Percentiles rank a stretch among this genome's conserved stretches.
Evolutionary conservation across 805 yeast species (phyloP).

Genomic region (Ogataea salicorniae): DNA sequence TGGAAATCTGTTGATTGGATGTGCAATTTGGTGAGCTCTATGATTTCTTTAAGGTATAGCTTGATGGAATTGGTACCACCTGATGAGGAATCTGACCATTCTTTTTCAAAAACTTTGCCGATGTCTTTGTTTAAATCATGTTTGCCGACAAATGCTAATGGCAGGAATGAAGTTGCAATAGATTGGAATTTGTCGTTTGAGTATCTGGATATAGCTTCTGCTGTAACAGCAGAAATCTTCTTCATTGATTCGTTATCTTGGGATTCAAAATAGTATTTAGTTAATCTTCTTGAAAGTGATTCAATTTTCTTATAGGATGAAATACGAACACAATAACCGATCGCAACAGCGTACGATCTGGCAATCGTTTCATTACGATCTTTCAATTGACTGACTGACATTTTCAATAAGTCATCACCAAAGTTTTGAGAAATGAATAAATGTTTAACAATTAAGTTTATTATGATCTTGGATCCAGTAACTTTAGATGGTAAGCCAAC

Average conservation of each 20-base stretch:
- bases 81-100: constrained; percentile 75
- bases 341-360: constrained; percentile 70
- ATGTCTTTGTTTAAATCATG: constrained; percentile 53
- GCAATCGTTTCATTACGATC: constrained; percentile 73
- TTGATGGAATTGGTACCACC: constrained; percentile 69
- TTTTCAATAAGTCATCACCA: constrained; percentile 58
- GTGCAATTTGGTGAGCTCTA: constrained; percentile 42
- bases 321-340: constrained; percentile 71
- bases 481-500: constrained; percentile 92
- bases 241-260: constrained; percentile 37
- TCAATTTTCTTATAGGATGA: constrained; percentile 48
- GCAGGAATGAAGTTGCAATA: constrained; percentile 62
- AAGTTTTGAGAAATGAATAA: constrained; percentile 38
- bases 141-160: constrained; percentile 73
- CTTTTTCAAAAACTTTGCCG: constrained; percentile 45
- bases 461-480: constrained; percentile 72
- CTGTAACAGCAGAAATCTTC: constrained; percentile 52
- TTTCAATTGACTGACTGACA: constrained; percentile 52
- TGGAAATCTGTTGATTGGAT: constrained; percentile 56
- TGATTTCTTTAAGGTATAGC: constrained; percentile 66
- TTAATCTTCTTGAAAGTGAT: constrained; percentile 48
- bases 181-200: constrained; percentile 62
- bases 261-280: constrained; percentile 54
- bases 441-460: constrained; percentile 56
- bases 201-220: constrained; percentile 61